Percentiles rank a stretch among this genome's conserved stretches.
phyloP scores from a whole-genome alignment of 805 yeast genomes.

The Candida schatavii region DNA sequence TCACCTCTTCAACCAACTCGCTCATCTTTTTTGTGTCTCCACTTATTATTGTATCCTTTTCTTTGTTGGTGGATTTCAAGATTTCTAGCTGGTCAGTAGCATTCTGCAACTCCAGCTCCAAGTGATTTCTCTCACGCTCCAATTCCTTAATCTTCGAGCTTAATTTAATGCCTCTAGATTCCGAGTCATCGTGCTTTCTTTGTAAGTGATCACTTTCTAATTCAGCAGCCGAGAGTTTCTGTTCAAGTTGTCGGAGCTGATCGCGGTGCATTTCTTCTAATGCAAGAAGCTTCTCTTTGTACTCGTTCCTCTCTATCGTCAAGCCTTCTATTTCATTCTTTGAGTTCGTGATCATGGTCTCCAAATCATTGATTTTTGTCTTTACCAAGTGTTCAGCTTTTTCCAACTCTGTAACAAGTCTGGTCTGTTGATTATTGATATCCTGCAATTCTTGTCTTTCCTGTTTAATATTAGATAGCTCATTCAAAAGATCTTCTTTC shows the following conservation, averaged over 20 bases:
- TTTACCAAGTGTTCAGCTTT: conserved; percentile 21
- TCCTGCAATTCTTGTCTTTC: conserved; percentile 15
- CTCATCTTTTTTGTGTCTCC: conserved; percentile 29
- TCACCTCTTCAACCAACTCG: conserved; percentile 25
- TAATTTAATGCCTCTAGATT: conserved; percentile 14
- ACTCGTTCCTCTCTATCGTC: conserved; percentile 13
- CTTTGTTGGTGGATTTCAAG: conserved; percentile 12
- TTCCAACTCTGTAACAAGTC: conserved; percentile 22
- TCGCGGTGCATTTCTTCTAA: neutral
- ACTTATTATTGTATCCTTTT: conserved; percentile 29
- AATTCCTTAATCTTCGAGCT: conserved; percentile 21
- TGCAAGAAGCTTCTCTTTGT: neutral
- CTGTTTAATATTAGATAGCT: conserved; percentile 4
- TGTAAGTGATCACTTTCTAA: conserved; percentile 6
- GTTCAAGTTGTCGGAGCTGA: conserved; percentile 5
- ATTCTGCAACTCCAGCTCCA: conserved; percentile 7
- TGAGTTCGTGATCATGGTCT: conserved; percentile 8
- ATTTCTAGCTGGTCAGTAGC: conserved; percentile 7
- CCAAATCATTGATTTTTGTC: conserved; percentile 17
- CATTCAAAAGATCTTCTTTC: conserved; percentile 14
- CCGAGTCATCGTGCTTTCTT: conserved; percentile 8
- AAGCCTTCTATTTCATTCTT: conserved; percentile 9
- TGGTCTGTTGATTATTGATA: conserved; percentile 18
- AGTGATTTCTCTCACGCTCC: conserved; percentile 26
- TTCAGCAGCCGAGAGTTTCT: conserved; percentile 7